phyloP scores from a whole-genome alignment of 148 eudicot genomes.

The Rhododendron molle region DNA sequence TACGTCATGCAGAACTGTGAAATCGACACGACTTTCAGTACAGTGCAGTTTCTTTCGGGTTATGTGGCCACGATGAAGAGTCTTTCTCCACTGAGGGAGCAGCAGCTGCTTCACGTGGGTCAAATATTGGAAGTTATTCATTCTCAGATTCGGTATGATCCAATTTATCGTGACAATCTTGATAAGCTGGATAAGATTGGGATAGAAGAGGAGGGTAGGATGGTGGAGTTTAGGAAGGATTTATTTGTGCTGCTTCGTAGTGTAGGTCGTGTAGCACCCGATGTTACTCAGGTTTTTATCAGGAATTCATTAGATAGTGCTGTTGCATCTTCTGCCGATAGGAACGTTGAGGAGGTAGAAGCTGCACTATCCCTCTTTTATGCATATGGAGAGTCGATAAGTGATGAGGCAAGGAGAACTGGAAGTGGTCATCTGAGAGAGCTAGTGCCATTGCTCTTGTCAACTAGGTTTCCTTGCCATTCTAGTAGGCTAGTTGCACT shows the following conservation, averaged over 20 bases:
- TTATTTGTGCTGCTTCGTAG: conserved; percentile 69
- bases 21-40: conserved; percentile 61
- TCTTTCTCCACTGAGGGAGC: conserved; percentile 56
- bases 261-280: conserved; percentile 91
- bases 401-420: conserved; percentile 65
- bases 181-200: conserved; percentile 81
- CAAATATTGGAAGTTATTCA: conserved; percentile 87
- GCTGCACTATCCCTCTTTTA: conserved; percentile 84
- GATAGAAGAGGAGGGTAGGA: conserved; percentile 87
- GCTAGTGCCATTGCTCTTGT: conserved; percentile 79
- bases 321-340: conserved; percentile 55
- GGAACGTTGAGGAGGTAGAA: conserved; percentile 91
- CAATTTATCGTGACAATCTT: conserved; percentile 66
- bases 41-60: conserved; percentile 76
- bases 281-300: conserved; percentile 71
- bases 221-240: conserved; percentile 87
- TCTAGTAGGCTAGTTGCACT: conserved; percentile 88
- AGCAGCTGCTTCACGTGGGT: conserved; percentile 65
- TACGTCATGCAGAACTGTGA: conserved; percentile 69
- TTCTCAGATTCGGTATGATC: conserved; percentile 71
- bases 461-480: conserved; percentile 84
- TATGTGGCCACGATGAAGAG: conserved; percentile 88
- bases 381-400: conserved; percentile 86
- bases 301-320: conserved; percentile 65
- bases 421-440: conserved; percentile 75